These are phyloP conservation scores for Abelmoschus esculentus DNA, from an alignment of 345 rosid genomes.

Conservation along the genomic window DNA sequence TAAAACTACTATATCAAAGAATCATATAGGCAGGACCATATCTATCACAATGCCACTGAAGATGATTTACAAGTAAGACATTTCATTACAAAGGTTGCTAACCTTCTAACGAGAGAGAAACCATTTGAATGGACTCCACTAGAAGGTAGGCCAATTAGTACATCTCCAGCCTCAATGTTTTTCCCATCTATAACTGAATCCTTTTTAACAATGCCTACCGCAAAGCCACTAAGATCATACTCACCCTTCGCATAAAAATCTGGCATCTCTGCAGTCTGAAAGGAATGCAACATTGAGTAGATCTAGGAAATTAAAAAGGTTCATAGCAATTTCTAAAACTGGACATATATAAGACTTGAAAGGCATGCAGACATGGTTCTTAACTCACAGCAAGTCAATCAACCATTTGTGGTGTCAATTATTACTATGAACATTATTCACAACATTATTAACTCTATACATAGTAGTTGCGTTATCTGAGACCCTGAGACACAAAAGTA, in stretches of 20 bases:
- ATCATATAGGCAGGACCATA: not conserved
- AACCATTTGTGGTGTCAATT: not conserved
- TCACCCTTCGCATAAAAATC: slow-evolving; percentile 78
- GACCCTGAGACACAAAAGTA: not conserved
- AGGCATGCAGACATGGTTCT: not conserved
- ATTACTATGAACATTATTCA: not conserved
- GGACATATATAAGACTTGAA: not conserved
- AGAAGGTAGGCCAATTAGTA: slow-evolving; percentile 79
- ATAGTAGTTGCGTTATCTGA: not conserved
- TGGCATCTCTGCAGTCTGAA: slow-evolving; percentile 96
- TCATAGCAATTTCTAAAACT: not conserved
- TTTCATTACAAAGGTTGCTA: slow-evolving; percentile 2
- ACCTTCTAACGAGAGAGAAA: slow-evolving; percentile 88
- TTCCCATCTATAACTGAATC: slow-evolving; percentile 75
- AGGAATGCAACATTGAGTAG: slow-evolving; percentile 3
- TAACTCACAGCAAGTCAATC: not conserved
- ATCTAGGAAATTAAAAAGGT: not conserved
- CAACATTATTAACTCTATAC: not conserved
- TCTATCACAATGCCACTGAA: not conserved
- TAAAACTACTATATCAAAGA: slow-evolving; percentile 8
- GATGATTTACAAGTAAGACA: not conserved
- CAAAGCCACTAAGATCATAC: slow-evolving; percentile 91
- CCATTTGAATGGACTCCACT: slow-evolving; percentile 97
- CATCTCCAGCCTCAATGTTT: slow-evolving; percentile 68
- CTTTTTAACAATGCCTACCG: slow-evolving; percentile 80